Conservation (phyloP, 2,329 filamentous ascomycete species). For the Dactylellina leptospora region DNA sequence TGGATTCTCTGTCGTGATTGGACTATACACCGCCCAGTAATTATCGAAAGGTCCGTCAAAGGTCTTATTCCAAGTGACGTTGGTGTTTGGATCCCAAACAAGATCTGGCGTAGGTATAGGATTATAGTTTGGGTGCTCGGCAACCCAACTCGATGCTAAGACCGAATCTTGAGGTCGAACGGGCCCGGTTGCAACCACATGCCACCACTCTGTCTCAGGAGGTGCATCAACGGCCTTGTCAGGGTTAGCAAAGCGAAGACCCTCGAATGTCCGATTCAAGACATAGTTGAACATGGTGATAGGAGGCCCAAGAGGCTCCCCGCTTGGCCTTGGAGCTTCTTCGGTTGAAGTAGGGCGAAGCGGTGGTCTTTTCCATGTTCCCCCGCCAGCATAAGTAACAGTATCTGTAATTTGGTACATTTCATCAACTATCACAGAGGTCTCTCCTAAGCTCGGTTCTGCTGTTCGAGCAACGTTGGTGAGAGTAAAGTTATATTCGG, state of each 20-base stretch:
- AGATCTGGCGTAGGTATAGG: slow-evolving; percentile 13
- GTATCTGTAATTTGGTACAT: not conserved
- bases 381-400: slow-evolving; percentile 23
- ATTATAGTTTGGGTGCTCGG: slow-evolving; percentile 1
- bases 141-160: slow-evolving; percentile 8
- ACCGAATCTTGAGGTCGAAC: slow-evolving; percentile 17
- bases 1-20: slow-evolving; percentile 17
- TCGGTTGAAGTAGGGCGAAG: not conserved
- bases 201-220: slow-evolving; percentile 1
- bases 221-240: too few relatives aligned
- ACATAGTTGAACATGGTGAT: slow-evolving; percentile 20
- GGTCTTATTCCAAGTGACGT: slow-evolving; percentile 42
- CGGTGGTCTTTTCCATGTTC: slow-evolving; percentile 20
- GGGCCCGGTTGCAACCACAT: slow-evolving; percentile 24
- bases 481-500: not conserved
- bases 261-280: slow-evolving; percentile 26
- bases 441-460: not conserved
- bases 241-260: slow-evolving; percentile 10
- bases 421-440: slow-evolving; percentile 18
- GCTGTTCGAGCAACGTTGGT: slow-evolving; percentile 1
- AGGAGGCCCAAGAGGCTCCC: not conserved
- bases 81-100: slow-evolving; percentile 37
- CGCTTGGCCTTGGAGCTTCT: not conserved
- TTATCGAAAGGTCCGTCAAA: slow-evolving; percentile 19
- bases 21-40: slow-evolving; percentile 13